Evolutionary conservation across 805 yeast genomes (phyloP).

Genomic region (Nakazawaea sp.): DNA sequence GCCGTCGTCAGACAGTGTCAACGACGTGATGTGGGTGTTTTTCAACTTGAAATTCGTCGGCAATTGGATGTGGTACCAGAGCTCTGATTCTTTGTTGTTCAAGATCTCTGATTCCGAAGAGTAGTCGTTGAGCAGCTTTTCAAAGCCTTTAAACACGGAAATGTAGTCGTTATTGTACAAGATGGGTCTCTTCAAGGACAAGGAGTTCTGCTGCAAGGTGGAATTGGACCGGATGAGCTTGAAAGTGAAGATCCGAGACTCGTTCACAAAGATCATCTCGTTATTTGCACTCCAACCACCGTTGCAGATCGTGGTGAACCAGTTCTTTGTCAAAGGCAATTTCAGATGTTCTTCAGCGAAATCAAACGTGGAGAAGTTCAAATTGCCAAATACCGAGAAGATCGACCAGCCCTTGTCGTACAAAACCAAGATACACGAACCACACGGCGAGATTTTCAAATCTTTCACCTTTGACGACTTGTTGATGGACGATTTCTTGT

Average conservation of each 20-base stretch:
- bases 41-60: conserved; percentile 38
- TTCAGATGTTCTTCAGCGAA: conserved; percentile 19
- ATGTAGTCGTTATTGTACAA: conserved; percentile 32
- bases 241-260: conserved; percentile 22
- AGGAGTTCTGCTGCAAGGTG: conserved; percentile 17
- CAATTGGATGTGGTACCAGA: conserved; percentile 39
- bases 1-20: conserved; percentile 41
- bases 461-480: conserved; percentile 9
- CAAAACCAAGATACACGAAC: conserved; percentile 19
- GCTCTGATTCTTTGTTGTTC: conserved; percentile 29
- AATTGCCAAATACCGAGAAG: conserved; percentile 40
- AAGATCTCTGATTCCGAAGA: conserved; percentile 20
- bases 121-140: conserved; percentile 32
- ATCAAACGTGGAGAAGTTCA: conserved; percentile 33
- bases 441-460: conserved; percentile 15
- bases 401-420: conserved; percentile 39
- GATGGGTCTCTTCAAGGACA: conserved; percentile 30
- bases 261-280: conserved; percentile 24
- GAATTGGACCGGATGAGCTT: conserved; percentile 19
- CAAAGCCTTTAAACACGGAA: conserved; percentile 38
- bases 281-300: conserved; percentile 30
- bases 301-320: conserved; percentile 15
- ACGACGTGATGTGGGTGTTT: conserved; percentile 34
- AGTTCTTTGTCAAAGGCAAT: conserved; percentile 10
- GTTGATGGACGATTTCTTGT: conserved; percentile 1